Base-by-base conservation (phyloP, 2,329 filamentous ascomycete genomes). In the Orbilia blumenaviensis region DNA sequence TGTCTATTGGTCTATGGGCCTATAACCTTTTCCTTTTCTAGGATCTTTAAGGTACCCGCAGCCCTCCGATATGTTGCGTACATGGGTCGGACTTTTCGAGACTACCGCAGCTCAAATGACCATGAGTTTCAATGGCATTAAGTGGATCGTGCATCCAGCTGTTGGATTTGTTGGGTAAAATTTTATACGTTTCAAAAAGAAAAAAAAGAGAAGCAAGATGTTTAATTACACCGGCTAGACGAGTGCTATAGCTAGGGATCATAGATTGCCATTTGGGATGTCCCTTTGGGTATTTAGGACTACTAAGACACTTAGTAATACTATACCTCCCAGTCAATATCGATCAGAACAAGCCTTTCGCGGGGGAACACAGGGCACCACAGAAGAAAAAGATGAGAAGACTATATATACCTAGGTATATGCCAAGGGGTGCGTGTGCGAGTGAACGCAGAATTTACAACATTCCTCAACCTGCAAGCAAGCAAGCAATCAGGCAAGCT, bases 381-480 rank as follows among this genome's bases (percentile, higher is more conserved):
- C 42, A 25, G 2, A 4, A 27, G 42, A 23, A 10, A 27, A 48
- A 27, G 14, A n/a, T 16, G 3, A 29, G 1, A 2, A 14, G 16
- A n/a, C n/a, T 56, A 56, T 56, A 56, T 56, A 56, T 56, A 56
- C 52, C n/a, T 56, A 56, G 36, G 38, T 56, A 56, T 56, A 56
- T 32, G 18, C 52, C 52, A 56, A 23, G 52, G 29, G 29, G 52
- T 14, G 23, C 52, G 29, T 3, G 52, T 10, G 25, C 52, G n/a
- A n/a, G n/a, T n/a, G n/a, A n/a, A n/a, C n/a, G n/a, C n/a, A 32
- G 52, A 38, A 56, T 23, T 23, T n/a, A 6, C 52, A 56, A 56
- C 32, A 38, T 56, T 56, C 52, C 52, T 56, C 52, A 38, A 34
- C 52, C 52, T 56, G 32, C 29, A 56, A 32, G 29, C 29, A 34